Evolutionary conservation across 164 flowering plant genomes (phyloP).

Genomic region (Taxillus chinensis): DNA sequence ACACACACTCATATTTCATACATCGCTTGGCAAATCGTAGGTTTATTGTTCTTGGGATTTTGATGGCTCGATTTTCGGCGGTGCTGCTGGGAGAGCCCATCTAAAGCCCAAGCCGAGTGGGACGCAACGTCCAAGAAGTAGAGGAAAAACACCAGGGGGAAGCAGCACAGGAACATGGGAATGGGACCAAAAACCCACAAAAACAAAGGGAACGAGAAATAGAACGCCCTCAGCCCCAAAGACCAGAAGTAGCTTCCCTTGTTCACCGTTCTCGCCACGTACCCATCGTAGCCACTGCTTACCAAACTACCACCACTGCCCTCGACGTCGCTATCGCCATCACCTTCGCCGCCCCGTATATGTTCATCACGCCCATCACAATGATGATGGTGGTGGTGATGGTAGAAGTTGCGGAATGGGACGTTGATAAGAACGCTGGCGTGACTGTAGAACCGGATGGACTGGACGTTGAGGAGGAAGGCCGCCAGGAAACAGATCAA

Average conservation of each 20-base stretch:
- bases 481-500: conserved; percentile 63
- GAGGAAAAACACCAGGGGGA: conserved; percentile 43
- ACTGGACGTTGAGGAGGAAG: conserved; percentile 68
- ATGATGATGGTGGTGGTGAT: conserved; percentile 6
- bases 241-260: conserved; percentile 84
- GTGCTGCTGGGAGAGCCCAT: not conserved
- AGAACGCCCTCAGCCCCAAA: conserved; percentile 64
- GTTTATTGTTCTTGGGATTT: too few relatives aligned
- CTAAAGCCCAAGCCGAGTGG: conserved; percentile 20
- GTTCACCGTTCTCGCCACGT: conserved; percentile 49
- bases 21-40: too few relatives aligned
- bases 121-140: conserved; percentile 45
- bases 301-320: conserved; percentile 8
- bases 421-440: conserved; percentile 84
- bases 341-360: conserved; percentile 12
- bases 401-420: conserved; percentile 38
- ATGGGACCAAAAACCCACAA: conserved; percentile 90
- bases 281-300: conserved; percentile 17
- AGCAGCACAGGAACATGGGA: conserved; percentile 56
- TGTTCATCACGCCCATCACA: conserved; percentile 12
- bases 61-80: not conserved
- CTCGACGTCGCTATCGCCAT: not conserved
- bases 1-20: too few relatives aligned
- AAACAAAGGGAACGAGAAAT: conserved; percentile 76
- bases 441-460: conserved; percentile 81